Evolutionary conservation across 2,329 filamentous ascomycete genomes (phyloP).

Genomic region (Curvularia sp.): DNA sequence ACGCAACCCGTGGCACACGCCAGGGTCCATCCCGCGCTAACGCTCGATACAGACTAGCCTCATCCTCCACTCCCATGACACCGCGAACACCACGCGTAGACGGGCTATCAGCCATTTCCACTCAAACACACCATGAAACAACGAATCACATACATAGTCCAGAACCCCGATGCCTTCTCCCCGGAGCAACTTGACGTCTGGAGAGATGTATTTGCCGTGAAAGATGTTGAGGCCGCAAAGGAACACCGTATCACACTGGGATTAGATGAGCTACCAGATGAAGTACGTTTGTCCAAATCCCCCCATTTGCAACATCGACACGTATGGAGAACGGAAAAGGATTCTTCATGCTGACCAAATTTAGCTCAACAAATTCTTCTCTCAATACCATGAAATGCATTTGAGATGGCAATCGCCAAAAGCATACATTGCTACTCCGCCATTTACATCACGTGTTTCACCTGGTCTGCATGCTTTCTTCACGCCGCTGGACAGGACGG

Average conservation of each 20-base stretch:
- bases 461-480: conserved; percentile 84
- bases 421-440: conserved; percentile 66
- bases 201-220: conserved; percentile 58
- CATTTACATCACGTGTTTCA: conserved; percentile 76
- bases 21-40: conserved; percentile 1
- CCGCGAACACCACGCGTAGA: conserved; percentile 14
- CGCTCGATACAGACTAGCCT: conserved; percentile 2
- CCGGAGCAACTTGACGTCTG: conserved; percentile 68
- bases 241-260: conserved; percentile 81
- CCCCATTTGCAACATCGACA: no score
- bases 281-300: conserved; percentile 54
- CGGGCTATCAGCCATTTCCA: neutral
- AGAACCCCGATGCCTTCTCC: conserved; percentile 69
- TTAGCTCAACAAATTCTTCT: conserved; percentile 68
- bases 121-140: conserved; percentile 64
- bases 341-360: neutral
- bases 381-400: conserved; percentile 73
- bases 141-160: conserved; percentile 77
- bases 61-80: neutral
- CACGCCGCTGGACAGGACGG: conserved; percentile 60
- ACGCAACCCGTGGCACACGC: conserved; percentile 8
- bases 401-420: conserved; percentile 75
- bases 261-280: conserved; percentile 74
- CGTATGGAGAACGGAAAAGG: no score
- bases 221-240: conserved; percentile 69